phyloP scores from a whole-genome alignment of 768 basidiomycete species.

The Pisolithus orientalis region DNA sequence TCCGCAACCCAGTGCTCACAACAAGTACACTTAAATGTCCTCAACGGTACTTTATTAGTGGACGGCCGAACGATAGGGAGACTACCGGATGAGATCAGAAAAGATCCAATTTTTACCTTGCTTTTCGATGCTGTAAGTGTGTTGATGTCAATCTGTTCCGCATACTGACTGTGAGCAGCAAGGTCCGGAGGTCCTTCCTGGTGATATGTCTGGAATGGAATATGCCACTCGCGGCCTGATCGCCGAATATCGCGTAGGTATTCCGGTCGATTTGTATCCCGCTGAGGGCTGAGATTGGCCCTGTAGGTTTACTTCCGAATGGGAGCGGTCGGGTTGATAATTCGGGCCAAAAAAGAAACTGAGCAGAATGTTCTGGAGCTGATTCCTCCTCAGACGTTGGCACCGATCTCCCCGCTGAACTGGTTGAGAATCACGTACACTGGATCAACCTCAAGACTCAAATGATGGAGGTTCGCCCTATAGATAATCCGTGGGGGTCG shows the following conservation, averaged over 20 bases:
- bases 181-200: slow-evolving; percentile 5
- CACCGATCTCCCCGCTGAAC: slow-evolving; percentile 12
- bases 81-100: slow-evolving; percentile 3
- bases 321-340: slow-evolving; percentile 16
- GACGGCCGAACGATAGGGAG: slow-evolving; percentile 8
- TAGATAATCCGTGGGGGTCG: slow-evolving; percentile 9
- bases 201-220: slow-evolving; percentile 9
- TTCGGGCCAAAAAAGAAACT: slow-evolving; percentile 17
- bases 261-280: too few relatives aligned
- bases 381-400: slow-evolving; percentile 10
- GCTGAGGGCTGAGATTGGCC: too few relatives aligned
- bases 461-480: slow-evolving; percentile 15
- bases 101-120: slow-evolving; percentile 3
- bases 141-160: neutral
- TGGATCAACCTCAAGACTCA: slow-evolving; percentile 14
- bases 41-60: slow-evolving; percentile 8
- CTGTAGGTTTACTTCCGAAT: slow-evolving; percentile 8
- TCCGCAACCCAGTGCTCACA: neutral
- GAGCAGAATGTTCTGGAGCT: slow-evolving; percentile 6
- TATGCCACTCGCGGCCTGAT: slow-evolving; percentile 4
- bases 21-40: slow-evolving; percentile 3
- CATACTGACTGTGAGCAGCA: neutral
- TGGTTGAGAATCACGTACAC: slow-evolving; percentile 15
- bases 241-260: slow-evolving; percentile 3
- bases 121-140: slow-evolving; percentile 7